Evolutionary conservation across 768 basidiomycete species (phyloP), one percentile per base, ranked within the genome.

Genomic region (Phaeotremella fagi): DNA sequence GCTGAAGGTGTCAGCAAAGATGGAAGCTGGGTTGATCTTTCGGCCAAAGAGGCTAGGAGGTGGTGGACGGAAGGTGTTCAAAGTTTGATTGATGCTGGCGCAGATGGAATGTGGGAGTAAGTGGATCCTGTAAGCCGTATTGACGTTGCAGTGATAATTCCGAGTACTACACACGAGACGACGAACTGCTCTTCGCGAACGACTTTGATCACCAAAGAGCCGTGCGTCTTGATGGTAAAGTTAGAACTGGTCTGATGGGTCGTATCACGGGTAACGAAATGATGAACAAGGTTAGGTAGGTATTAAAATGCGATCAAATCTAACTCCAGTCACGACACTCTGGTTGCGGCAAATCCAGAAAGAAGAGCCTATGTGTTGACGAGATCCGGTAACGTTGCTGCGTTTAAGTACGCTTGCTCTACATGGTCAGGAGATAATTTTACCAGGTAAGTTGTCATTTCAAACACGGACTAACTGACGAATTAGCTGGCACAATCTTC

Each of bases 381-480:
- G 12, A 59, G 73, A 20, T 68, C 64, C 16, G 72, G 62, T 6
- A 73, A 73, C 45, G 68, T 73, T 22, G 68, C 70, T 0, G 67
- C 68, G 3, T 63, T 73, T 45, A 65, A 66, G 35, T 73, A 71
- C 48, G 69, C 66, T 27, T 49, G 50, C 7, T 66, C 65, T 5
- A 66, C 72, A 2, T 75, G 72, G 71, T 56, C 64, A 1, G 73
- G 73, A 0, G 73, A 75, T 55, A 75, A 75, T 48, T n/a, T n/a
- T n/a, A n/a, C n/a, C n/a, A n/a, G n/a, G 59, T 54, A 16, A 45
- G 52, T 31, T n/a, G 28, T 26, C 16, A n/a, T 26, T 4, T 38
- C 4, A 16, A 25, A 22, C 9, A 22, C 47, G 37, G 15, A 48
- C 47, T 36, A n/a, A 5, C 59, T 55, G 22, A 20, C 12, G 22